These are phyloP conservation scores for Annona squamosa DNA, from an alignment of 164 flowering plant genomes.

Conservation along the genomic window DNA sequence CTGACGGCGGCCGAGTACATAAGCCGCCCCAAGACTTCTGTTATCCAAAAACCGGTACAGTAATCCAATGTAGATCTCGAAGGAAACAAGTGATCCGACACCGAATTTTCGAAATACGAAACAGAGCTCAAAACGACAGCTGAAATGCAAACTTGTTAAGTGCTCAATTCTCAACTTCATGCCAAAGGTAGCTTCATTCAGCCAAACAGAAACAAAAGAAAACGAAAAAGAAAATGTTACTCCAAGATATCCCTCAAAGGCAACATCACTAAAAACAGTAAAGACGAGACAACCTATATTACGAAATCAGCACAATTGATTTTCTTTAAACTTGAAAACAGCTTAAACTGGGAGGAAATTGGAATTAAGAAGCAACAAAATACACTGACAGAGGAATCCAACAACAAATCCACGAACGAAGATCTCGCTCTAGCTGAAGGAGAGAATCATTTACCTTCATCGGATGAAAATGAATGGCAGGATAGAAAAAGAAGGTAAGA, in stretches of 20 bases:
- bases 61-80: neutral
- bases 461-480: conserved; percentile 29
- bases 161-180: neutral
- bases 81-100: neutral
- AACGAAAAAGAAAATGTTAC: neutral
- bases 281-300: neutral
- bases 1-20: neutral
- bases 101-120: neutral
- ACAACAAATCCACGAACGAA: too few relatives aligned
- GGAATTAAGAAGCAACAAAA: too few relatives aligned
- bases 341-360: neutral
- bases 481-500: conserved; percentile 23
- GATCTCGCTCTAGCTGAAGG: neutral
- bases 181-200: neutral
- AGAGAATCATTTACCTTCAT: conserved; percentile 40
- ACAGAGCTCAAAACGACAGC: neutral
- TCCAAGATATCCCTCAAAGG: neutral
- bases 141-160: neutral
- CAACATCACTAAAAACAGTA: neutral
- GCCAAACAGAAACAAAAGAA: neutral
- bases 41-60: neutral
- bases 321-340: neutral
- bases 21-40: neutral
- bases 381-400: too few relatives aligned
- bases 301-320: neutral